Base-by-base conservation (phyloP, 2,329 filamentous ascomycete species). In the Arachnomyces sp. region DNA sequence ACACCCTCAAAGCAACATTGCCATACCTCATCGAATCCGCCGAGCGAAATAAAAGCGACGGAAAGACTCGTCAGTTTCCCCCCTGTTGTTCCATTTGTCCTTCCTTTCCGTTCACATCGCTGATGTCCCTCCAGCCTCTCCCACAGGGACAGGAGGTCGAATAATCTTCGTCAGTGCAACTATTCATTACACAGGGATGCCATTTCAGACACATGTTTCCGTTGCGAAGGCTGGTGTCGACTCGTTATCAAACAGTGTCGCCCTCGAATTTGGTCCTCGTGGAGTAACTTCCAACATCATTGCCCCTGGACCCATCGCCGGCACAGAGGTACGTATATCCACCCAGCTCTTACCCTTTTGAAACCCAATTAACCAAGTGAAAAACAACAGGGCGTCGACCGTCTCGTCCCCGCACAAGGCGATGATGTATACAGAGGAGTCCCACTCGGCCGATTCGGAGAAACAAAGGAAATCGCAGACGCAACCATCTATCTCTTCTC, bases 151-250 rank as follows among this genome's bases (percentile, higher is more conserved):
- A 0, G 84, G 85, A 35, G 88, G 89, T 7, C 80, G 89, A 43
- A 88, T 96, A 56, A 77, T 95, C 54, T 94, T 89, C 62, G 77
- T 96, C 45, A 92, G 84, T 33, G 90, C 89, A 3, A 89, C 86
- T 1, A 83, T 96, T 54, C 90, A 96, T 68, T 95, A 90, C 68
- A 83, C 84, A 1, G 88, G 87, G 29, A 78, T 82, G 63, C 83
- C 88, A 0, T 71, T 95, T 50, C 92, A 96, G 62, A 77, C 84
- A 2, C 90, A 96, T 63, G 89, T 90, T n/a, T 74, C 82, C 2
- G 88, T 88, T 1, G 90, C 92, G 42, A 98, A 98, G 67, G 85
- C 90, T 0, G 86, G 83, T 12, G 80, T 98, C 8, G 90, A 98
- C 63, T 82, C 87, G 1, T 76, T 98, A 55, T 82, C 85, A 44